Evolutionary conservation across 495 filamentous ascomycete species (phyloP).

Genomic region (Ramalina peruviana): DNA sequence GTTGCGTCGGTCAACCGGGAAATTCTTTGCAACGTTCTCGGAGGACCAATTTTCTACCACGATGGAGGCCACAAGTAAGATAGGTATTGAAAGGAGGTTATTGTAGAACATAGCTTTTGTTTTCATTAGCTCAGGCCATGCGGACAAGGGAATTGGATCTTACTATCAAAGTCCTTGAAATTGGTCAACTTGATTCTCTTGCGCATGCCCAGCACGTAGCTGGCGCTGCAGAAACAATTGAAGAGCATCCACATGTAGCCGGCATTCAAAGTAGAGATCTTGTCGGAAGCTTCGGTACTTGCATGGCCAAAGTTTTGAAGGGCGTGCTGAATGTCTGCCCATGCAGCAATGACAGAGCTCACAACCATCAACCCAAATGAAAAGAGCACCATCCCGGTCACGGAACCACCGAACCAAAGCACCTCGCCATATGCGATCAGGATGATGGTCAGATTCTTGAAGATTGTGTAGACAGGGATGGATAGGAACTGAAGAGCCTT

Average conservation of each 20-base stretch:
- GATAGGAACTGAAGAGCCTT: conserved; percentile 95
- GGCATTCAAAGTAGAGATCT: conserved; percentile 81
- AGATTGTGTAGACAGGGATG: conserved; percentile 98
- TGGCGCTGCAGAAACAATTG: conserved; percentile 91
- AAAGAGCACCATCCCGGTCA: conserved; percentile 74
- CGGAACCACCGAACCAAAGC: conserved; percentile 94
- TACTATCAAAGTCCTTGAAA: conserved; percentile 99
- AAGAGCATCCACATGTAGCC: conserved; percentile 97
- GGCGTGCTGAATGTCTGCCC: conserved; percentile 93
- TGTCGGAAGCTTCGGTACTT: conserved; percentile 47
- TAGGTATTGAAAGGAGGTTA: conserved; percentile 93
- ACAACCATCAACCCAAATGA: conserved; percentile 97
- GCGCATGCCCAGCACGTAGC: conserved; percentile 85
- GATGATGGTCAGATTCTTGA: conserved; percentile 99
- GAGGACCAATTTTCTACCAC: conserved; percentile 85
- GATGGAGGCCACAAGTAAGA: conserved; percentile 70
- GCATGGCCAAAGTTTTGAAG: conserved; percentile 44
- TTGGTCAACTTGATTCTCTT: conserved; percentile 99
- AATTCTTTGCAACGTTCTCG: conserved; percentile 73
- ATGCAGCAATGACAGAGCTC: conserved; percentile 87
- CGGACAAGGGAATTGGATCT: conserved; percentile 22
- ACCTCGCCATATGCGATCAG: conserved; percentile 98
- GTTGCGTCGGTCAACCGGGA: conserved; percentile 64
- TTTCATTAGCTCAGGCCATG: not conserved
- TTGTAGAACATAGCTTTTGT: conserved; percentile 96